phyloP scores from a whole-genome alignment of 257 asterid species.

The Solanum medicagineum region DNA sequence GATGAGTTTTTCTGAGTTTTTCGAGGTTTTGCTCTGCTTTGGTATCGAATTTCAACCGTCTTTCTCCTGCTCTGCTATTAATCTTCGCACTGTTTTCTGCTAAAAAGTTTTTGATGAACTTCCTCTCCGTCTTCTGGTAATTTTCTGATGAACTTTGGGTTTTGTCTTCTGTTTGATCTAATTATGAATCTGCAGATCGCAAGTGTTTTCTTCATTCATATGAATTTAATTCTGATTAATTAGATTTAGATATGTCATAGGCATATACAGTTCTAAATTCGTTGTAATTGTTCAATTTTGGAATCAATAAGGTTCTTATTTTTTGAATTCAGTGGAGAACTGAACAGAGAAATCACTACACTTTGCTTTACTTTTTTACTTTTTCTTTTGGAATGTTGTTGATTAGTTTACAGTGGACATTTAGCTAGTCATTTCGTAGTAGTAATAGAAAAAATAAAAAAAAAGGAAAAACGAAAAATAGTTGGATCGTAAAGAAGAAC shows the following conservation, averaged over 20 bases:
- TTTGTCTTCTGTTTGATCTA: background rate
- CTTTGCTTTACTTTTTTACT: background rate
- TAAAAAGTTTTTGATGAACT: background rate
- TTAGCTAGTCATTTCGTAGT: background rate
- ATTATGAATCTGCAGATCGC: background rate
- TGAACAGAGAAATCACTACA: background rate
- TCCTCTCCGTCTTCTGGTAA: background rate
- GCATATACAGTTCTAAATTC: background rate
- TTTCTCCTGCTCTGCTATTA: background rate
- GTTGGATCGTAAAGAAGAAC: background rate
- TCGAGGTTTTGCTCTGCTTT: background rate
- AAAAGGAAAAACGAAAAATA: background rate
- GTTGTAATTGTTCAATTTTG: background rate
- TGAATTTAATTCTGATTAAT: background rate
- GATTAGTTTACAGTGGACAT: background rate
- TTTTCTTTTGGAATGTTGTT: background rate
- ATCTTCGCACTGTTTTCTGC: background rate
- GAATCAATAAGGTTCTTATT: background rate
- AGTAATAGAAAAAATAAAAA: background rate
- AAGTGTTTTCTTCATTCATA: background rate
- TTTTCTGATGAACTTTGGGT: background rate
- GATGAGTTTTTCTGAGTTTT: background rate
- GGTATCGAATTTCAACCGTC: background rate
- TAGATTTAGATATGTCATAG: background rate
- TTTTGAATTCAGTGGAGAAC: background rate